These are phyloP conservation scores for Pleurotus tuoliensis DNA, from an alignment of 768 basidiomycete species.

Conservation along the genomic window DNA sequence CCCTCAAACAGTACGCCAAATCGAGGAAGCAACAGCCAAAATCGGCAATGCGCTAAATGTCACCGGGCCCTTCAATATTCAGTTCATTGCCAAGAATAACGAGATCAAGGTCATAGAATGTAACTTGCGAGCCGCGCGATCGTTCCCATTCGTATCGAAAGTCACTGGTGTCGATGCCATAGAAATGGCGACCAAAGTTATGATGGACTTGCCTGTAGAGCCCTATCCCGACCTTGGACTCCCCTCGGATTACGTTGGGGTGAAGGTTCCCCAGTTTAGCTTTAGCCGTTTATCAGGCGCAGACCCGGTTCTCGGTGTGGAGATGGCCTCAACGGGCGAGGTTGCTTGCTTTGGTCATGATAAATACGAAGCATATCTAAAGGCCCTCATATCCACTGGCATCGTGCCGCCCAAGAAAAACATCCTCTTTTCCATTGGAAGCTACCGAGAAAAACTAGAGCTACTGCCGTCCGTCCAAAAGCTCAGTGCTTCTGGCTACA, in stretches of 20 bases:
- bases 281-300: constrained; percentile 96
- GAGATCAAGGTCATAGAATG: constrained; percentile 99
- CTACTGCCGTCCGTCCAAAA: constrained; percentile 94
- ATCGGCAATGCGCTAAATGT: constrained; percentile 98
- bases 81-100: constrained; percentile 99
- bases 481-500: constrained; percentile 88
- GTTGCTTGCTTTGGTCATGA: constrained; percentile 98
- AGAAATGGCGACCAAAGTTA: constrained; percentile 98
- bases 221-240: constrained; percentile 87
- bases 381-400: constrained; percentile 94
- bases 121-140: constrained; percentile 94
- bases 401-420: constrained; percentile 96
- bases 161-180: constrained; percentile 97
- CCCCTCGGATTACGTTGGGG: constrained; percentile 92
- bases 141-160: constrained; percentile 99
- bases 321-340: constrained; percentile 99
- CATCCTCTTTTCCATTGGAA: constrained; percentile 93
- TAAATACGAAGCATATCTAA: constrained; percentile 98
- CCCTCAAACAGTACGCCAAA: constrained; percentile 92
- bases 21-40: constrained; percentile 95
- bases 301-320: constrained; percentile 95
- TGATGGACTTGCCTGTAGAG: constrained; percentile 87
- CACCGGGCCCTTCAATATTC: constrained; percentile 98
- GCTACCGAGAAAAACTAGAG: constrained; percentile 96
- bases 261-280: constrained; percentile 99